Percentiles rank a stretch among this genome's conserved stretches.
phyloP scores from a whole-genome alignment of 2,329 filamentous ascomycete species.

The Talaromyces sp. region DNA sequence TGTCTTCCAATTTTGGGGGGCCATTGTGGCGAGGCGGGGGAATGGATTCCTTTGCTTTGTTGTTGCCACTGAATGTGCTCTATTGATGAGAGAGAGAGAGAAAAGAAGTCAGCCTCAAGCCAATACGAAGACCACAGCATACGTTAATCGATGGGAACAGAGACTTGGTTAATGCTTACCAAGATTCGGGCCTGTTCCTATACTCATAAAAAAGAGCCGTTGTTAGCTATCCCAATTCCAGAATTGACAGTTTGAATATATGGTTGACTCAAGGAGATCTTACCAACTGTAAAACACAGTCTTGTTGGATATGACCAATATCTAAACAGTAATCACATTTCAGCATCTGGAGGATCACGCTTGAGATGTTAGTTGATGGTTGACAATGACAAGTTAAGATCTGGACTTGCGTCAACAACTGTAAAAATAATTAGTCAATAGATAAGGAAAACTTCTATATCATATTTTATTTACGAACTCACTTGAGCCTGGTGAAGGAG shows the following conservation, averaged over 20 bases:
- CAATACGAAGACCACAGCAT: no score
- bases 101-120: no score
- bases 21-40: no score
- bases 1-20: no score
- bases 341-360: background rate
- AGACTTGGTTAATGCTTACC: no score
- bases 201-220: background rate
- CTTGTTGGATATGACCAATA: background rate
- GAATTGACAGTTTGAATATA: background rate
- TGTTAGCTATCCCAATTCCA: background rate
- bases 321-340: background rate
- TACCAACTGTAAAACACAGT: background rate
- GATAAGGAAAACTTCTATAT: background rate
- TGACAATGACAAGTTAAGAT: background rate
- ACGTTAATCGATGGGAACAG: no score
- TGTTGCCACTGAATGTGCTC: no score
- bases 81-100: no score
- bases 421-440: background rate
- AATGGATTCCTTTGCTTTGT: no score
- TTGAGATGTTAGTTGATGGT: background rate
- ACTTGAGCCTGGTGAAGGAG: background rate
- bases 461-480: background rate
- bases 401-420: background rate
- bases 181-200: no score
- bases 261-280: background rate